Evolutionary conservation across 1,284 basidiomycete species (phyloP), one percentile per base, ranked within the genome.

Genomic region (Pascua guehoae): DNA sequence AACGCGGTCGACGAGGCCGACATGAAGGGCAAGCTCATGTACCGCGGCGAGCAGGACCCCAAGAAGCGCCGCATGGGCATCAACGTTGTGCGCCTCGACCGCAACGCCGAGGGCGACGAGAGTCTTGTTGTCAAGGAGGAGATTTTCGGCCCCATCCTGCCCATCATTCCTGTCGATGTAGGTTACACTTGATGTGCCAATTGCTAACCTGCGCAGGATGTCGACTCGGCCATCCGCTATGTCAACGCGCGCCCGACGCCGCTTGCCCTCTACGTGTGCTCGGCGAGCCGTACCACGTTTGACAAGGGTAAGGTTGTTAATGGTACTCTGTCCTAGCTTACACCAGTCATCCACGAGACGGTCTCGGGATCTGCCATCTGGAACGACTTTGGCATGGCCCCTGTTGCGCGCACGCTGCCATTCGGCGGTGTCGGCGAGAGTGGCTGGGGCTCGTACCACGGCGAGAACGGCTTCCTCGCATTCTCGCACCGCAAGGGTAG

Each of bases 51-150:
- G 56, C 67, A 75, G 2, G 85, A 91, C 60, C 81, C 82, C 62
- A 75, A 76, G 11, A 81, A 55, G 24, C 51, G 63, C 49, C 63
- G 69, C 53, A 67, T 77, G 65, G 75, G 75, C 7, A 70, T 73
- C 49, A 69, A 63, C 39, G 36, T 76, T 39, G 71, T 88, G 32
- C 81, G 91, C 45, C 61, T 74, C 39, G 67, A 66, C 41, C 81
- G 79, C 56, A 82, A 88, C 61, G 86, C 87, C 7, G 72, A 78
- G 47, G 71, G 67, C 0, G 84, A 85, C 59, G 56, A 54, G 18
- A 89, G 92, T 71, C 54, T 59, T 0, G 70, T 92, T 62, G 84
- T 92, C 84, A 82, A 84, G 73, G 86, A 92, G 49, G 86, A 88
- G 70, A 75, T 86, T 12, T 87, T 89, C 69, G 88, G 86, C 0